Evolutionary conservation across 805 yeast genomes (phyloP).

Genomic region (Metschnikowia baotianmanensis): DNA sequence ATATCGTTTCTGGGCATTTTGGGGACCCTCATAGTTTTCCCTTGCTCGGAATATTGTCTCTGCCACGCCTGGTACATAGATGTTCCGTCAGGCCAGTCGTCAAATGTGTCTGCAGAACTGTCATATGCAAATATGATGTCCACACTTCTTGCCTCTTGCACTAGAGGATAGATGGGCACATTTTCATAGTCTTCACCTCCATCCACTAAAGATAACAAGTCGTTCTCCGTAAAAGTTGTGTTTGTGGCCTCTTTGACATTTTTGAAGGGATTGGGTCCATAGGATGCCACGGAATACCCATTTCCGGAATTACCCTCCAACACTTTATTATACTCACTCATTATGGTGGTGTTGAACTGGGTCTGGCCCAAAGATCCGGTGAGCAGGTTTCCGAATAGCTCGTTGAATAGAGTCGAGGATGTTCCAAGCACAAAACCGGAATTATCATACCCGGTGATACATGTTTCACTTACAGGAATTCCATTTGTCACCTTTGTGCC

Average conservation of each 20-base stretch:
- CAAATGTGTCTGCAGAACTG: constrained; percentile 45
- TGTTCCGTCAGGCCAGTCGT: constrained; percentile 59
- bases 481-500: constrained; percentile 51
- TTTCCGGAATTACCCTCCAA: constrained; percentile 23
- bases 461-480: constrained; percentile 30
- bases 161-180: constrained; percentile 44
- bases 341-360: constrained; percentile 20
- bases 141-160: constrained; percentile 31
- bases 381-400: constrained; percentile 2
- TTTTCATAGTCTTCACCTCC: constrained; percentile 51
- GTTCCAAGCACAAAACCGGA: constrained; percentile 60
- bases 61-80: constrained; percentile 36
- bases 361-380: constrained; percentile 28
- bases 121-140: constrained; percentile 43
- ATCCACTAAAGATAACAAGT: constrained; percentile 34
- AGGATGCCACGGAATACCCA: constrained; percentile 50
- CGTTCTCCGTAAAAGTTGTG: constrained; percentile 1
- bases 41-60: constrained; percentile 25
- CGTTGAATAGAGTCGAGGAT: constrained; percentile 60
- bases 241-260: constrained; percentile 13
- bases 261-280: constrained; percentile 58
- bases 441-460: constrained; percentile 55
- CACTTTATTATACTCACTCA: neutral
- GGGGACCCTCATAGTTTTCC: constrained; percentile 22
- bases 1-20: constrained; percentile 19